Evolutionary conservation across 352 stramenopile genomes (phyloP).

Genomic region (Globisporangium rhizosaccharum): DNA sequence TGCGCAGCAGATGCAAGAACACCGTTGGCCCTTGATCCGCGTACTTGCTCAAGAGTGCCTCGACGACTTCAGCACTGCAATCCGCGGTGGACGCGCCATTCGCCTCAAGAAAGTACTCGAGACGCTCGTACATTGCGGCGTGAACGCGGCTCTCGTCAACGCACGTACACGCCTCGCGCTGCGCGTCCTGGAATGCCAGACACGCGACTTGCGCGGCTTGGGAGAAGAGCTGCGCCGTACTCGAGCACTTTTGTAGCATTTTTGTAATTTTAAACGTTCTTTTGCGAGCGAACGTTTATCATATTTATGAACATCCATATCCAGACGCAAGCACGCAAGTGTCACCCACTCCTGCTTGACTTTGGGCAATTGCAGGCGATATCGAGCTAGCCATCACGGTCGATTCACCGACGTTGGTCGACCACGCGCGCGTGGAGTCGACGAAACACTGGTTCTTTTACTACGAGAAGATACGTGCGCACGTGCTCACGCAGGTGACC

Average conservation of each 20-base stretch:
- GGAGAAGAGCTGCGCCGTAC: conserved; percentile 58
- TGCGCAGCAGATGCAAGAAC: conserved; percentile 53
- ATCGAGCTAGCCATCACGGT: no score
- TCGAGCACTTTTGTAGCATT: conserved; percentile 40
- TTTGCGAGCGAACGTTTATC: no score
- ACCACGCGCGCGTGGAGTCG: no score
- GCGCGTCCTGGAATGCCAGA: conserved; percentile 53
- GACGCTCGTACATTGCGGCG: conserved; percentile 30
- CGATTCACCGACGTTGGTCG: no score
- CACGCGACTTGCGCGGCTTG: conserved; percentile 64
- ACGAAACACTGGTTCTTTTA: no score
- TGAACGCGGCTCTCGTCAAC: conserved; percentile 24
- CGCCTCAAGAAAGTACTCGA: conserved; percentile 50
- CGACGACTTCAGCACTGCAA: conserved; percentile 26
- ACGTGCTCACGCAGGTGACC: no score
- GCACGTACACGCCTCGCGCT: conserved; percentile 69
- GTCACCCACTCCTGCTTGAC: no score
- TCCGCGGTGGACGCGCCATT: conserved; percentile 39
- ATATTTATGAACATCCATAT: no score
- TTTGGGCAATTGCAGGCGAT: no score
- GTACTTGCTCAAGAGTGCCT: conserved; percentile 64
- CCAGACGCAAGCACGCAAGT: no score
- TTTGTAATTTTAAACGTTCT: no score
- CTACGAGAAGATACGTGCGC: no score
- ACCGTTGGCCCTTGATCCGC: conserved; percentile 50